phyloP scores from a whole-genome alignment of 106 monocot genomes.

The Acorus calamus region DNA sequence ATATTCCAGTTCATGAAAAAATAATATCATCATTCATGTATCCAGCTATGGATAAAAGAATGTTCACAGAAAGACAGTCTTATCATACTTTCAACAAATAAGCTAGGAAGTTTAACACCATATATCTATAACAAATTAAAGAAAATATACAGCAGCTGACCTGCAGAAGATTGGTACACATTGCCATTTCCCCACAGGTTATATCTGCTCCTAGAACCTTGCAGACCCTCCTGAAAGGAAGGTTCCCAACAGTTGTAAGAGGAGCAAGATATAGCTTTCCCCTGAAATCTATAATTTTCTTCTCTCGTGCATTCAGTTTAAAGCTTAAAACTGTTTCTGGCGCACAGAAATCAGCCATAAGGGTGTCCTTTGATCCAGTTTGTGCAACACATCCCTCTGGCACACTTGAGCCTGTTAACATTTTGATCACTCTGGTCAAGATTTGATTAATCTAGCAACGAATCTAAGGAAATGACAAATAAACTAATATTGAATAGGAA shows the following conservation, averaged over 20 bases:
- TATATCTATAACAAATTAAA: background rate
- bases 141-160: slow-evolving; percentile 14
- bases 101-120: background rate
- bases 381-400: slow-evolving; percentile 7
- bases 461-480: too few species aligned
- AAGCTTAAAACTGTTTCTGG: slow-evolving; percentile 29
- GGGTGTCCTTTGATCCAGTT: slow-evolving; percentile 11
- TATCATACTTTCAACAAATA: background rate
- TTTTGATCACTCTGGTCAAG: background rate
- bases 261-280: slow-evolving; percentile 92
- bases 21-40: too few species aligned
- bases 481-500: too few species aligned
- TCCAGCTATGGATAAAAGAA: too few species aligned
- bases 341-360: slow-evolving; percentile 10
- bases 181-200: slow-evolving; percentile 97
- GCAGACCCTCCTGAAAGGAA: slow-evolving; percentile 90
- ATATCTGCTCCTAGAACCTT: slow-evolving; percentile 81
- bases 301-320: slow-evolving; percentile 48
- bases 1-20: too few species aligned
- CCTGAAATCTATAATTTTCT: slow-evolving; percentile 85
- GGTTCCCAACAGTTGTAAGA: slow-evolving; percentile 92
- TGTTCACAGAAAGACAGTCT: too few species aligned
- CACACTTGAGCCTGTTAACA: slow-evolving; percentile 12
- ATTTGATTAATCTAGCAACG: too few species aligned
- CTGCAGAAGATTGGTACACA: slow-evolving; percentile 95